Evolutionary conservation across 495 filamentous ascomycete genomes (phyloP).

Genomic region (Aspergillus taichungensis): DNA sequence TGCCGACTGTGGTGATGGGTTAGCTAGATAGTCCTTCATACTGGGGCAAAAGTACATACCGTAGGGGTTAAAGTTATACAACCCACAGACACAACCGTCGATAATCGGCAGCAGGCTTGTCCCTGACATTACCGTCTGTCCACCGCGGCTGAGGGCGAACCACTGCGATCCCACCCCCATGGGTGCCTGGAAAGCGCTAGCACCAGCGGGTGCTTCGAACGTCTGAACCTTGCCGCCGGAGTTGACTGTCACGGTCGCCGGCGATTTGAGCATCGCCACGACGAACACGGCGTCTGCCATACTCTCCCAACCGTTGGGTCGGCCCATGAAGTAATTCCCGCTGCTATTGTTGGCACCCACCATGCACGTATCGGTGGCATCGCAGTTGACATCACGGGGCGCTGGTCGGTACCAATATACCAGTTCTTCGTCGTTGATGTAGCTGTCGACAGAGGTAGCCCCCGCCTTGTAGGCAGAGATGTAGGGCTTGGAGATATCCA

Average conservation of each 20-base stretch:
- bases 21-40: too few species aligned
- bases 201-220: slow-evolving; percentile 43
- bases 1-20: slow-evolving; percentile 22
- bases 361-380: slow-evolving; percentile 44
- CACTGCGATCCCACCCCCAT: slow-evolving; percentile 47
- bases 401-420: slow-evolving; percentile 52
- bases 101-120: slow-evolving; percentile 43
- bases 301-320: slow-evolving; percentile 42
- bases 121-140: slow-evolving; percentile 36
- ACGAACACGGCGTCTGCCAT: slow-evolving; percentile 48
- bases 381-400: slow-evolving; percentile 35
- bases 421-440: slow-evolving; percentile 42
- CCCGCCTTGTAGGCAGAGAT: slow-evolving; percentile 51
- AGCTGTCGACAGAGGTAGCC: slow-evolving; percentile 20
- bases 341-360: slow-evolving; percentile 28
- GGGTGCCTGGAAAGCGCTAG: slow-evolving; percentile 32
- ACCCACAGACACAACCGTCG: slow-evolving; percentile 42
- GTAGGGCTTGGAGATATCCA: slow-evolving; percentile 48
- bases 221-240: slow-evolving; percentile 34
- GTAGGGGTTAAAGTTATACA: slow-evolving; percentile 57
- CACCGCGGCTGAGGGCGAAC: slow-evolving; percentile 39
- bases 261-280: slow-evolving; percentile 40
- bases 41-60: slow-evolving; percentile 13
- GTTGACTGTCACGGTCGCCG: slow-evolving; percentile 36
- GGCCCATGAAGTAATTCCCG: slow-evolving; percentile 46